A percentile compares a stretch with the other conserved stretches of the same genome.
These are phyloP conservation scores for Penicillium coffeae DNA, from an alignment of 495 filamentous ascomycete species.

Conservation along the genomic window DNA sequence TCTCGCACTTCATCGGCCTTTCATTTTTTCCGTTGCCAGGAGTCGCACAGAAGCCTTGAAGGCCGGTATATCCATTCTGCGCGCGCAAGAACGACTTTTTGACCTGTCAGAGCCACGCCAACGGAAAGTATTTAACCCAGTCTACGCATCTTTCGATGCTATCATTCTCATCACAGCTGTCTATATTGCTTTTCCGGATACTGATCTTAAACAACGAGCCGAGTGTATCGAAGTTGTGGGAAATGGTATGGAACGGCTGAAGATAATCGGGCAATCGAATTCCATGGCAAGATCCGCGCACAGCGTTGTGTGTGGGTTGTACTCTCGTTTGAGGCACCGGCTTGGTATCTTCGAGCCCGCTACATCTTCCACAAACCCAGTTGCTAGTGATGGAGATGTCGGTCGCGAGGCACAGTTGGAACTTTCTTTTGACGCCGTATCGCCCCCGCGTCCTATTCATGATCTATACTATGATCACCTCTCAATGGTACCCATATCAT, in stretches of 20 bases:
- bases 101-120: conserved; percentile 44
- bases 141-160: conserved; percentile 60
- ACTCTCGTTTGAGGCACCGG: conserved; percentile 4
- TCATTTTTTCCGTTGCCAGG: conserved; percentile 54
- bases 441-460: conserved; percentile 51
- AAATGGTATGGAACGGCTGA: conserved; percentile 50
- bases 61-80: conserved; percentile 52
- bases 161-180: conserved; percentile 57
- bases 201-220: conserved; percentile 37
- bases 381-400: conserved; percentile 3
- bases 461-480: conserved; percentile 53
- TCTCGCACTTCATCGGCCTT: conserved; percentile 60
- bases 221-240: conserved; percentile 49
- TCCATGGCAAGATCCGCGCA: conserved; percentile 50
- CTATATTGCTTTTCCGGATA: conserved; percentile 50
- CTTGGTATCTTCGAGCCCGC: conserved; percentile 9
- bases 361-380: not conserved
- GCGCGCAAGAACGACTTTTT: conserved; percentile 50
- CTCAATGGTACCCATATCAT: conserved; percentile 21
- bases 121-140: conserved; percentile 53
- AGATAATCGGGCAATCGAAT: conserved; percentile 46
- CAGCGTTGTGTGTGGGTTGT: conserved; percentile 36
- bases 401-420: conserved; percentile 10
- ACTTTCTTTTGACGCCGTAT: conserved; percentile 37
- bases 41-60: conserved; percentile 50